phyloP scores from a whole-genome alignment of 768 basidiomycete genomes.

The Rhodotorula paludigena region DNA sequence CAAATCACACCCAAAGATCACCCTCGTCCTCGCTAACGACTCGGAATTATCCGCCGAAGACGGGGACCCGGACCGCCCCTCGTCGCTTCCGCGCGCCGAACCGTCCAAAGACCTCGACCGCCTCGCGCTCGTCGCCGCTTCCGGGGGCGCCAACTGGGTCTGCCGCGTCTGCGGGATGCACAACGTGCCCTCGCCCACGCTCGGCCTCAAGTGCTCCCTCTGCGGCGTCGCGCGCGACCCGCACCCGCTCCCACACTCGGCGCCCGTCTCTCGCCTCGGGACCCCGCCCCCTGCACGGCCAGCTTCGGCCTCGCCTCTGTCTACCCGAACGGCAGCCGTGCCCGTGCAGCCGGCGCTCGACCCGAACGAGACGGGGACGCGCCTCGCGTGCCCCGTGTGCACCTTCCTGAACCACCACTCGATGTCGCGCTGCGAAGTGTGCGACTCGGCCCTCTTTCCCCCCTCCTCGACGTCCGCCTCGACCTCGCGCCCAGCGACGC shows the following conservation, averaged over 20 bases:
- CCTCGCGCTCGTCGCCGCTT: background rate
- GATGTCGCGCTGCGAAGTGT: conserved; percentile 75
- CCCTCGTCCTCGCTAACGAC: conserved; percentile 52
- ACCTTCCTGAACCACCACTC: conserved; percentile 86
- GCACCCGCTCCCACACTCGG: background rate
- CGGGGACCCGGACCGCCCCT: too few species aligned
- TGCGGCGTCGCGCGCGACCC: conserved; percentile 64
- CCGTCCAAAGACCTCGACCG: background rate
- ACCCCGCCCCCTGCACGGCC: background rate
- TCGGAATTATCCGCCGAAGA: too few species aligned
- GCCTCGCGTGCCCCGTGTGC: conserved; percentile 64
- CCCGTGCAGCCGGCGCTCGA: background rate
- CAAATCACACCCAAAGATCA: conserved; percentile 82
- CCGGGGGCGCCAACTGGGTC: conserved; percentile 56
- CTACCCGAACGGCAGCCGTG: background rate
- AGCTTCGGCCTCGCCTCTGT: background rate
- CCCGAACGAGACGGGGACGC: conserved; percentile 5
- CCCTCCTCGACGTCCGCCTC: background rate
- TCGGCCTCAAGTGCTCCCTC: conserved; percentile 56
- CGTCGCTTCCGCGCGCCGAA: too few species aligned
- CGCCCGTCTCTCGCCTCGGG: background rate
- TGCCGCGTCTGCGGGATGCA: conserved; percentile 83
- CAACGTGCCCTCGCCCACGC: conserved; percentile 60
- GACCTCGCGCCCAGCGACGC: background rate
- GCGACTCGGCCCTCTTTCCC: conserved; percentile 59